These are phyloP conservation scores for Melampsora occidentalis DNA, from an alignment of 1,284 basidiomycete species.

Conservation along the genomic window DNA sequence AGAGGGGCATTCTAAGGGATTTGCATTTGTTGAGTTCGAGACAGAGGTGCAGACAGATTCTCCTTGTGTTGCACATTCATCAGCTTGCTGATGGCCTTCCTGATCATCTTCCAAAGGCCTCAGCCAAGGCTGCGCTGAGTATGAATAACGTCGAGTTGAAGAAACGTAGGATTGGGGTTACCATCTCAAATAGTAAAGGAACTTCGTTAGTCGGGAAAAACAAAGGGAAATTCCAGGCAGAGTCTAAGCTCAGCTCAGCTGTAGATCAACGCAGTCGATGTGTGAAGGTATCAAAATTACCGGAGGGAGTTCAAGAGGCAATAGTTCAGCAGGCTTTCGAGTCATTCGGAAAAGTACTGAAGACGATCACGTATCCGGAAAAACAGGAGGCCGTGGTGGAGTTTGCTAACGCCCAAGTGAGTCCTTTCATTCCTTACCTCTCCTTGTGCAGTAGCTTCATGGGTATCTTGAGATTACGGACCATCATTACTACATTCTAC, in stretches of 20 bases:
- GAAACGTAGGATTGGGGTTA: constrained; percentile 77
- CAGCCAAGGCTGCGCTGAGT: constrained; percentile 68
- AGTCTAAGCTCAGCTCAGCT: constrained; percentile 48
- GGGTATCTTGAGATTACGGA: too few species aligned
- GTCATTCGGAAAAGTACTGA: constrained; percentile 65
- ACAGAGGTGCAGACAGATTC: constrained; percentile 62
- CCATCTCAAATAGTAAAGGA: constrained; percentile 72
- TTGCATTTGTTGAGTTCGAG: constrained; percentile 89
- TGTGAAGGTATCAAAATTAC: constrained; percentile 72
- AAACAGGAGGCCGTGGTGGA: constrained; percentile 39
- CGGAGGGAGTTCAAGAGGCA: constrained; percentile 72
- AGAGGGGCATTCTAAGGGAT: constrained; percentile 72
- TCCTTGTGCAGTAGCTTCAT: background rate
- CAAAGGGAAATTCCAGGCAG: constrained; percentile 22
- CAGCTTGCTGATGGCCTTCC: constrained; percentile 28
- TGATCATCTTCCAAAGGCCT: constrained; percentile 58
- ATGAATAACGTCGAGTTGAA: constrained; percentile 82
- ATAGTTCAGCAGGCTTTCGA: constrained; percentile 81
- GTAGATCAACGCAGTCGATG: constrained; percentile 62
- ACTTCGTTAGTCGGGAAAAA: constrained; percentile 51
- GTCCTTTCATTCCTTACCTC: background rate
- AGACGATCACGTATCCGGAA: constrained; percentile 42
- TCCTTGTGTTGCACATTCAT: background rate
- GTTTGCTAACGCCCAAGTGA: constrained; percentile 36
- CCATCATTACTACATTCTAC: too few species aligned